Evolutionary conservation across 1,284 basidiomycete genomes (phyloP), one percentile per base, ranked within the genome.

Genomic region (Ganoderma lucidum): DNA sequence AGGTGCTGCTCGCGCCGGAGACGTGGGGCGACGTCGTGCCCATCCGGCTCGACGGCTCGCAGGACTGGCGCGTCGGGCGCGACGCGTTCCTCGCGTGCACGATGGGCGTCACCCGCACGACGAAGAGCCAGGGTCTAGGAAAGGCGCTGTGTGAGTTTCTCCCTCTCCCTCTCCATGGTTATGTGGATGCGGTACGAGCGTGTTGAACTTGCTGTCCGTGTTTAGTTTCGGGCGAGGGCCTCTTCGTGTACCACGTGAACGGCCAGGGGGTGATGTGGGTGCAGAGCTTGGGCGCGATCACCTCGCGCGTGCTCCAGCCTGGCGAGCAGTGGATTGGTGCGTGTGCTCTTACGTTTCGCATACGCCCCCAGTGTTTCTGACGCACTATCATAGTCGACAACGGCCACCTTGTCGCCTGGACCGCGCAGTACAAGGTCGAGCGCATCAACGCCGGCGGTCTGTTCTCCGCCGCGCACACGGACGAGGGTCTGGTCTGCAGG

Each of bases 191-290:
- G 6, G 35, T 19, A 5, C 12, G 15, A 51, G 39, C 2, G 30
- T 53, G 51, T 45, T 64, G 53, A 61, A 39, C 30, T 42, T 3
- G 3, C 23, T 30, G 6, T 32, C n/a, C n/a, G n/a, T n/a, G n/a
- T n/a, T n/a, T 64, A 81, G 80, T 81, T 71, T 80, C 80, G 6
- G 79, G 79, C 6, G 78, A 79, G 64, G 80, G 80, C 32, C 69
- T 81, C 17, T 80, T 80, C 66, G 76, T 79, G 15, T 70, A 68
- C 41, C 70, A 78, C 48, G 75, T 76, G 1, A 65, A 62, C 1
- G 80, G 80, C 48, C 63, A 61, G 3, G 80, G 80, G 37, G 68
- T 80, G 55, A 69, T 80, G 65, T 80, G 79, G 72, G 77, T 80
- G 58, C 74, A 77, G 59, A 75, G 76, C 42, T 62, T 80, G 44